Base-by-base conservation (phyloP, 2,329 filamentous ascomycete genomes). In the Alternaria consortialis region DNA sequence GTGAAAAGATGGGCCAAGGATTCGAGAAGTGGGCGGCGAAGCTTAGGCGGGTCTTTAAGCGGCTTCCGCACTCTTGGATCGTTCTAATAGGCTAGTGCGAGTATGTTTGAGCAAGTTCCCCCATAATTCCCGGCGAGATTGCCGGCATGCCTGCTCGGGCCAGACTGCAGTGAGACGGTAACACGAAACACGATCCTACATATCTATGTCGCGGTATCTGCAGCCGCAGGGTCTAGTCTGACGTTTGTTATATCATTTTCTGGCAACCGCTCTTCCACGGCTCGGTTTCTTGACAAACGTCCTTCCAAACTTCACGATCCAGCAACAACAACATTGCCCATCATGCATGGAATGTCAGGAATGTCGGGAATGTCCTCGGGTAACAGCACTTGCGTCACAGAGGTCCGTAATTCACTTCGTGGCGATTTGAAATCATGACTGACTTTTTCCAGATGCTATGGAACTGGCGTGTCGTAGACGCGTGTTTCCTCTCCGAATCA, bases 381-480 rank as follows among this genome's bases (percentile, higher is more conserved):
- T 8, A 70, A 71, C 47, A 67, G 56, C 44, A 68, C 66, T 13
- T 81, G 80, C 72, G 75, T 78, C 60, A 80, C 80, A 64, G 79
- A 79, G 54, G 79, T 80, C 66, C 25, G 71, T 52, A n/a, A 6
- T 27, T n/a, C 25, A 23, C 12, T n/a, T 7, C 11, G 23, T 5
- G 34, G 8, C 11, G 0, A 4, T 23, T 25, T 31, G 15, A 27
- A 39, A 23, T 27, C 31, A 42, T 11, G 11, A 53, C 53, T 67
- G n/a, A 67, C 50, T 5, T 32, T 23, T 2, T 1, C 5, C 15
- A 91, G 89, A 93, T 93, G 91, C 82, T 92, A 40, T 92, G 90
- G 90, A 93, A 93, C 77, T 92, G 90, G 89, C 84, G 91, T 76
- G 90, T 88, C 3, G 81, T 91, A 74, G 88, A 91, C 74, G 80